Percentiles rank a stretch among this genome's conserved stretches.
Evolutionary conservation across 768 basidiomycete genomes (phyloP).

Genomic region (Phaeotremella fagi): DNA sequence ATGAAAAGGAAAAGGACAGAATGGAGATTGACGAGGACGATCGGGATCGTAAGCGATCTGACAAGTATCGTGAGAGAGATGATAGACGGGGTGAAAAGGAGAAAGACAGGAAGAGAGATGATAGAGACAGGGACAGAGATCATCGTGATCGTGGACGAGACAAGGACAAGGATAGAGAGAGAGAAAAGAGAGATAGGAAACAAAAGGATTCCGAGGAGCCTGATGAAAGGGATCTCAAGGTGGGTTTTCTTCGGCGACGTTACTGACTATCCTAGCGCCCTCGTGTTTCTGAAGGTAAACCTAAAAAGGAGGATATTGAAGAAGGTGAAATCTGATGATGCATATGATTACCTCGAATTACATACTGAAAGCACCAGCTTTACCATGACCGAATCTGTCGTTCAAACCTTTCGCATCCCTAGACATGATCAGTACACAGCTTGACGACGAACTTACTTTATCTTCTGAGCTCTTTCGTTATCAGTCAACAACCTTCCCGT

Average conservation of each 20-base stretch:
- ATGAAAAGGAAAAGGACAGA: slow-evolving; percentile 8
- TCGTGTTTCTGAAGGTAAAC: slow-evolving; percentile 15
- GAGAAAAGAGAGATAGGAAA: slow-evolving; percentile 39
- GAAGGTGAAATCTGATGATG: slow-evolving; percentile 36
- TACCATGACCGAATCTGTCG: slow-evolving; percentile 67
- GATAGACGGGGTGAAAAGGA: not conserved
- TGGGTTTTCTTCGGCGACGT: not conserved
- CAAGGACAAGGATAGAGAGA: slow-evolving; percentile 49
- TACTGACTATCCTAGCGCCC: slow-evolving; percentile 12
- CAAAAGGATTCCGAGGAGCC: slow-evolving; percentile 5
- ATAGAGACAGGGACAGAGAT: slow-evolving; percentile 16
- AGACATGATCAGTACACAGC: slow-evolving; percentile 4
- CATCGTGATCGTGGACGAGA: slow-evolving; percentile 27
- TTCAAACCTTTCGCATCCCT: slow-evolving; percentile 71
- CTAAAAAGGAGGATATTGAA: slow-evolving; percentile 27
- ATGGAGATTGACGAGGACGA: not conserved
- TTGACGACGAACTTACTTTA: slow-evolving; percentile 50
- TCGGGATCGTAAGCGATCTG: not conserved
- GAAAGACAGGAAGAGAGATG: slow-evolving; percentile 3
- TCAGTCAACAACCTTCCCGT: slow-evolving; percentile 89
- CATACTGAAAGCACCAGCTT: slow-evolving; percentile 45
- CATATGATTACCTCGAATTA: no score
- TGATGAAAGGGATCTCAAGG: slow-evolving; percentile 27
- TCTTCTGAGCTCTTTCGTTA: slow-evolving; percentile 65
- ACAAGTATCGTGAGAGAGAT: slow-evolving; percentile 1